Evolutionary conservation across 345 rosid genomes (phyloP).

Genomic region (Corchorus olitorius): DNA sequence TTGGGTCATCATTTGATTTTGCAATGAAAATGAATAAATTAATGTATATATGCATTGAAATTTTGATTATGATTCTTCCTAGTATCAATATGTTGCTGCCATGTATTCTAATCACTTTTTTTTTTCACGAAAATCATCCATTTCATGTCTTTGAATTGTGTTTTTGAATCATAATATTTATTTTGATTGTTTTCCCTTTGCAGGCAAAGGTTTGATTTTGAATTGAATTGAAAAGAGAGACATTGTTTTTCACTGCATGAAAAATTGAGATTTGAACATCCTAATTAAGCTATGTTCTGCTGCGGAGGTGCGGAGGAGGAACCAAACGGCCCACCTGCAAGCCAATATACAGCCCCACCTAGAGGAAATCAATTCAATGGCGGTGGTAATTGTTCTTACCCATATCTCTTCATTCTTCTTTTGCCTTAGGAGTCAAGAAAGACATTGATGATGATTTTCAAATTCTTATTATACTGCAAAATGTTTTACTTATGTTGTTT

Average conservation of each 20-base stretch:
- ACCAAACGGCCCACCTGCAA: conserved; percentile 62
- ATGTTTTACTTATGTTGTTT: not conserved
- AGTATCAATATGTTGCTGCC: not conserved
- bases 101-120: not conserved
- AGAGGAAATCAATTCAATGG: conserved; percentile 53
- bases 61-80: not conserved
- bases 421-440: not conserved
- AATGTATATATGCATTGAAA: not conserved
- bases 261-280: conserved; percentile 19
- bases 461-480: not conserved
- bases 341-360: conserved; percentile 76
- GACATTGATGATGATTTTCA: not conserved
- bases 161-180: not conserved
- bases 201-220: conserved; percentile 18
- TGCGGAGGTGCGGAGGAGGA: conserved; percentile 94
- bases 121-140: too few relatives aligned
- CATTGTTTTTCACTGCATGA: conserved; percentile 12
- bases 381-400: conserved; percentile 30
- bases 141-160: not conserved
- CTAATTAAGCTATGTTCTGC: conserved; percentile 63
- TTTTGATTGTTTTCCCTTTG: not conserved
- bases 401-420: not conserved
- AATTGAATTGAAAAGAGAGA: not conserved
- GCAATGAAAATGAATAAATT: not conserved
- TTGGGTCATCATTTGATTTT: not conserved